A percentile compares a stretch with the other conserved stretches of the same genome.
Conservation (phyloP, 169 alveolate genomes). For the Eimeria brunetti region DNA sequence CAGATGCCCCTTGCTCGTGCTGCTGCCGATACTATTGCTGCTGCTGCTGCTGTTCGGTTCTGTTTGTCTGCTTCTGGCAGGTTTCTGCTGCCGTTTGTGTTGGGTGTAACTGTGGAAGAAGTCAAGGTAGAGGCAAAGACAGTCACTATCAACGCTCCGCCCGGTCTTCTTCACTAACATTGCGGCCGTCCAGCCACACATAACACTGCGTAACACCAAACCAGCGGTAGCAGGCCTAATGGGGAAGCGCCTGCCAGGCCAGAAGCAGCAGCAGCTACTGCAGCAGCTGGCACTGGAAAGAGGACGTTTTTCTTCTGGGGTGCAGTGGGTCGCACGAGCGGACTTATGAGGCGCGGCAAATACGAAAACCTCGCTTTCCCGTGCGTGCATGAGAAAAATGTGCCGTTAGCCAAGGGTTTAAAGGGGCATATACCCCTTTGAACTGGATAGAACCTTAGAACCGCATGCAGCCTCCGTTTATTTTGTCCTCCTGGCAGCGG, state of each 20-base stretch:
- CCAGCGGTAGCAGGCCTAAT: not conserved
- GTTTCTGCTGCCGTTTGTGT: not conserved
- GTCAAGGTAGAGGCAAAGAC: not conserved
- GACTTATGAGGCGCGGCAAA: not conserved
- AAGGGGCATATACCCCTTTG: not conserved
- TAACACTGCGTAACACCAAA: not conserved
- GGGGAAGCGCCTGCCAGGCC: not conserved
- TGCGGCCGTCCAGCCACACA: not conserved
- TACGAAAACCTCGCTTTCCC: not conserved
- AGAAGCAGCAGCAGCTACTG: not conserved
- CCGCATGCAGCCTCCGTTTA: not conserved
- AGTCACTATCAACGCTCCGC: conserved; percentile 21
- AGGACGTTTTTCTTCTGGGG: not conserved
- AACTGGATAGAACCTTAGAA: not conserved
- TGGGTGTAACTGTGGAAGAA: conserved; percentile 38
- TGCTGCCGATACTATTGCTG: not conserved
- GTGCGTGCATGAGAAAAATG: not conserved
- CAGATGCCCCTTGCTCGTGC: not conserved
- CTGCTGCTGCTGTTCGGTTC: conserved; percentile 30
- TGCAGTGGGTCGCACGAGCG: not conserved
- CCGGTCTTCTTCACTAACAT: conserved; percentile 25
- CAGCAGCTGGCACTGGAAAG: not conserved
- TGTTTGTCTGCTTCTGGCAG: not conserved
- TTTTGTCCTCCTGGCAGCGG: not conserved
- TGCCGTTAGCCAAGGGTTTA: not conserved